Evolutionary conservation across 2,329 filamentous ascomycete species (phyloP), one percentile per base, ranked within the genome.

Genomic region (Davidsoniella neocaledoniae): DNA sequence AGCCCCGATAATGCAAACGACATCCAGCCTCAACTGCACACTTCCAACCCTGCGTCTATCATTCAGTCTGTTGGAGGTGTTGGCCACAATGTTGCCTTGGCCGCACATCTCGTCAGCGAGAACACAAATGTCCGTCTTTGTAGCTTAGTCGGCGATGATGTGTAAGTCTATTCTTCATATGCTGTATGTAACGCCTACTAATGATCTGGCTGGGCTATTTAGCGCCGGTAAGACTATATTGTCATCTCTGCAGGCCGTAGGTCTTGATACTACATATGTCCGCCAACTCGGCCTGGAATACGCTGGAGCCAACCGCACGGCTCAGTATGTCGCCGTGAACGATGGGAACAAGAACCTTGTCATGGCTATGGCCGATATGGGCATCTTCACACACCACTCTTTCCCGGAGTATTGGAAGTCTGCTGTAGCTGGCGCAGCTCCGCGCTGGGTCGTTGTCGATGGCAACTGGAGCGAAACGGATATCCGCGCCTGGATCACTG

Each of bases 361-460:
- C n/a, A 65, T 95, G 55, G 90, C 87, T 43, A 94, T 95, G 86
- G 88, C 90, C 4, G 91, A 96, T 61, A 95, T 96, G 87, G 76
- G 72, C 50, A 90, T 94, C 57, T 76, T 94, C 44, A 73, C 78
- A n/a, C 60, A 65, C 14, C 66, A 73, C 53, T 68, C 69, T 0
- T 72, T 74, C 54, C 63, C 70, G 0, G 61, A 68, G 7, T 66
- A 73, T 55, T 86, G 81, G 79, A 70, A 72, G 46, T 71, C 76
- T 1, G 67, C 76, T 25, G 65, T 86, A 6, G 62, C 66, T 10
- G 63, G 67, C 2, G 67, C 72, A 10, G 71, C 68, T 57, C 85
- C 80, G n/a, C 76, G 75, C 54, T 91, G 85, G 77, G 69, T 91
- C 25, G 79, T 94, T 5, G 71, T 93, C 7, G 91, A 98, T 60